These are phyloP conservation scores for Meyerozyma athensensis DNA, from an alignment of 1,139 yeast genomes.

Conservation along the genomic window DNA sequence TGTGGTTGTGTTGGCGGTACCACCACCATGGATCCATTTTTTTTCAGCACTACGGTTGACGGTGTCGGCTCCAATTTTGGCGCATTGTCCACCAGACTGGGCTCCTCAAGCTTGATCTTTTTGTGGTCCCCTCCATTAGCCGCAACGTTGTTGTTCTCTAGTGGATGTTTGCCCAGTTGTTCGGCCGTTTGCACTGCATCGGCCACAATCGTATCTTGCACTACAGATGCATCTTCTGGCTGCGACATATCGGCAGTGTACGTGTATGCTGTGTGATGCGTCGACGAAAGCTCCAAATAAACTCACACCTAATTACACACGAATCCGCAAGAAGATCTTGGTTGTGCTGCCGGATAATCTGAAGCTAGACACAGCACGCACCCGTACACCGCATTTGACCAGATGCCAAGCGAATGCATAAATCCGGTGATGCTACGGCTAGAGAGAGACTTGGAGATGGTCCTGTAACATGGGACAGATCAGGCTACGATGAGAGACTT, in stretches of 20 bases:
- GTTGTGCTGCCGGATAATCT: slow-evolving; percentile 1
- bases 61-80: background rate
- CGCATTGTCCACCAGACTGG: background rate
- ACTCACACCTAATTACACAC: too few species aligned
- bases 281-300: too few species aligned
- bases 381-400: slow-evolving; percentile 1
- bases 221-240: background rate
- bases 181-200: background rate
- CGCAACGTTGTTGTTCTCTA: background rate
- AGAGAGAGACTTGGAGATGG: background rate
- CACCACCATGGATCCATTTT: slow-evolving; percentile 28
- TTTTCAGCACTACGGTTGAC: background rate
- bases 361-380: slow-evolving; percentile 1
- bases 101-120: background rate
- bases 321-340: slow-evolving; percentile 1
- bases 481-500: too few species aligned
- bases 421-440: background rate
- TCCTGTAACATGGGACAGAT: background rate
- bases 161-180: background rate
- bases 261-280: too few species aligned
- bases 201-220: background rate
- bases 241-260: background rate
- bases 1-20: slow-evolving; percentile 56
- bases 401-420: background rate
- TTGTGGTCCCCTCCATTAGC: background rate